Evolutionary conservation across 305 asterid species (phyloP).

Genomic region (Fraxinus greggii): DNA sequence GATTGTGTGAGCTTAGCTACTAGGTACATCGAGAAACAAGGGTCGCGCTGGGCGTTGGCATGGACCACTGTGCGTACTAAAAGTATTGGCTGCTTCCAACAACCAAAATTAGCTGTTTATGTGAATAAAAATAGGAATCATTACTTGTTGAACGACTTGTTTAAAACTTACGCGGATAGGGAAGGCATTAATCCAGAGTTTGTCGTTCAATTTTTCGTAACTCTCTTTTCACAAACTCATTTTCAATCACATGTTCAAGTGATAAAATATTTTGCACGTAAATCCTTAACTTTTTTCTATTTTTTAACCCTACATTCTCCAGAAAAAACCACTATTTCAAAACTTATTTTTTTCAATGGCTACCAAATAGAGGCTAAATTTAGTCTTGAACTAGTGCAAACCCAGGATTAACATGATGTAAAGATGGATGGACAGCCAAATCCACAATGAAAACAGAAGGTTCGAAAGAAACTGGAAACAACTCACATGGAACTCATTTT

Average conservation of each 20-base stretch:
- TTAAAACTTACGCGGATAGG: not conserved
- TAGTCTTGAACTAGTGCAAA: not conserved
- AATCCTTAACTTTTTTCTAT: no score
- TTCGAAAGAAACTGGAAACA: slow-evolving; percentile 25
- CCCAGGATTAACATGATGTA: not conserved
- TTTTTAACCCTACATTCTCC: not conserved
- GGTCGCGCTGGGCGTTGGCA: not conserved
- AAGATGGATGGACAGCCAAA: not conserved
- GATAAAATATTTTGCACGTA: not conserved
- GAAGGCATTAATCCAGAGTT: not conserved
- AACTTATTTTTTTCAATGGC: not conserved
- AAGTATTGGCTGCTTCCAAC: no score
- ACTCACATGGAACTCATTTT: slow-evolving; percentile 34
- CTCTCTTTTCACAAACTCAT: no score
- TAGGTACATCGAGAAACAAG: not conserved
- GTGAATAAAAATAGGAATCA: no score
- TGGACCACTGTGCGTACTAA: not conserved
- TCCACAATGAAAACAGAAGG: not conserved
- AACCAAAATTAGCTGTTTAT: no score
- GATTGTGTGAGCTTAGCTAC: not conserved
- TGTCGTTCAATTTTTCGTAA: not conserved
- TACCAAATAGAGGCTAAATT: not conserved
- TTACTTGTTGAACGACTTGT: not conserved
- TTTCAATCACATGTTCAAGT: no score
- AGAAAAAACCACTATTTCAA: no score